phyloP scores from a whole-genome alignment of 1,139 yeast species.

The Lodderomyces margitis region DNA sequence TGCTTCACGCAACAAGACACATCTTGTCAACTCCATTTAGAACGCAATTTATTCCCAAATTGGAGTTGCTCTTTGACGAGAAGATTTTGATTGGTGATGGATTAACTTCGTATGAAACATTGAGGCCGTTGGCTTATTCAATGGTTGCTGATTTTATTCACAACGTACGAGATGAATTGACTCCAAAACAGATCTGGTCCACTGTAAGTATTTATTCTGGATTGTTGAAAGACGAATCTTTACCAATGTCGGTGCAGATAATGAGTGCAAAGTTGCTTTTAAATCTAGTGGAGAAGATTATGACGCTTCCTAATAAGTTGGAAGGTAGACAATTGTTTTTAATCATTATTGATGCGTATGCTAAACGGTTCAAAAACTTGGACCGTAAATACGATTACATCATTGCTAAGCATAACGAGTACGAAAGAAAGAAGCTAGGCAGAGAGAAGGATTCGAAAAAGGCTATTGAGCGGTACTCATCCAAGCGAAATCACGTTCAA shows the following conservation, averaged over 20 bases:
- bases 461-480: conserved; percentile 41
- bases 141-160: conserved; percentile 96
- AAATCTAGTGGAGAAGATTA: conserved; percentile 84
- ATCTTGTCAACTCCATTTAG: conserved; percentile 87
- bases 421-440: conserved; percentile 40
- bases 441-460: conserved; percentile 46
- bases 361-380: conserved; percentile 74
- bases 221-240: conserved; percentile 74
- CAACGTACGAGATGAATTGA: conserved; percentile 81
- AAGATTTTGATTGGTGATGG: conserved; percentile 90
- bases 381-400: conserved; percentile 71
- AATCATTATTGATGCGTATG: conserved; percentile 84
- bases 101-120: conserved; percentile 82
- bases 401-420: conserved; percentile 58
- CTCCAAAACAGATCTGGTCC: conserved; percentile 82
- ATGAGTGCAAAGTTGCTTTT: conserved; percentile 93
- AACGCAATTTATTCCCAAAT: conserved; percentile 77
- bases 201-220: conserved; percentile 83
- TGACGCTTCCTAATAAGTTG: conserved; percentile 76
- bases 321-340: conserved; percentile 85
- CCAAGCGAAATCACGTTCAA: conserved; percentile 17
- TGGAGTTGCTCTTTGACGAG: conserved; percentile 82
- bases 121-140: conserved; percentile 88
- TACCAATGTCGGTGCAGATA: conserved; percentile 89
- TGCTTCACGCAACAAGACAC: conserved; percentile 92